A percentile compares a stretch with the other conserved stretches of the same genome.
Conservation (phyloP, 1,139 yeast genomes). For the Saccharomyces hybrid region DNA sequence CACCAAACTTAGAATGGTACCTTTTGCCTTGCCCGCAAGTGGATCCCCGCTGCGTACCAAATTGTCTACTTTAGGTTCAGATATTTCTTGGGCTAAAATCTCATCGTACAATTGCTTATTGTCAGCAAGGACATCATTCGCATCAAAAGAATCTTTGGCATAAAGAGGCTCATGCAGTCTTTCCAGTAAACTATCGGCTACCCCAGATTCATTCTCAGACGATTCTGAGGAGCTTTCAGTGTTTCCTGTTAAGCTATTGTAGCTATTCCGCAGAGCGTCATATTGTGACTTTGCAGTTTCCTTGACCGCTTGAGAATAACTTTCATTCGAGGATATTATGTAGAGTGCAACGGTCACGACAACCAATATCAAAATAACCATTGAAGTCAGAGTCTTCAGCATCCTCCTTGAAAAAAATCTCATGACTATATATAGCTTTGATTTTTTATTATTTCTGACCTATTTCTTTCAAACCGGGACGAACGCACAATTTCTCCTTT, state of each 20-base stretch:
- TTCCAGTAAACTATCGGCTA: neutral
- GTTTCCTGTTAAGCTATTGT: neutral
- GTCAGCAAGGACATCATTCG: slow-evolving; percentile 31
- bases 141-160: neutral
- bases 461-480: neutral
- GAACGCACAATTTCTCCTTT: neutral
- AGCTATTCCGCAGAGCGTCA: neutral
- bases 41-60: slow-evolving; percentile 25
- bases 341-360: neutral
- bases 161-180: neutral
- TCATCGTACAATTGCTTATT: slow-evolving; percentile 35
- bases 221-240: neutral
- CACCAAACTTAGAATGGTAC: slow-evolving; percentile 66
- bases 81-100: slow-evolving; percentile 32
- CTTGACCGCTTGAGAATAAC: neutral
- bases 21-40: slow-evolving; percentile 43
- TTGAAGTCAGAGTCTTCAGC: neutral
- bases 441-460: neutral
- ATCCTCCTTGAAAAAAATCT: neutral
- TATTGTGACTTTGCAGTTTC: neutral
- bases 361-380: neutral
- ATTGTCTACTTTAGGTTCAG: slow-evolving; percentile 44
- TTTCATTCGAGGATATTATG: neutral
- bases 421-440: neutral
- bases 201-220: neutral